Conservation (phyloP, 306 rosid species). For the Phaseolus lunatus region DNA sequence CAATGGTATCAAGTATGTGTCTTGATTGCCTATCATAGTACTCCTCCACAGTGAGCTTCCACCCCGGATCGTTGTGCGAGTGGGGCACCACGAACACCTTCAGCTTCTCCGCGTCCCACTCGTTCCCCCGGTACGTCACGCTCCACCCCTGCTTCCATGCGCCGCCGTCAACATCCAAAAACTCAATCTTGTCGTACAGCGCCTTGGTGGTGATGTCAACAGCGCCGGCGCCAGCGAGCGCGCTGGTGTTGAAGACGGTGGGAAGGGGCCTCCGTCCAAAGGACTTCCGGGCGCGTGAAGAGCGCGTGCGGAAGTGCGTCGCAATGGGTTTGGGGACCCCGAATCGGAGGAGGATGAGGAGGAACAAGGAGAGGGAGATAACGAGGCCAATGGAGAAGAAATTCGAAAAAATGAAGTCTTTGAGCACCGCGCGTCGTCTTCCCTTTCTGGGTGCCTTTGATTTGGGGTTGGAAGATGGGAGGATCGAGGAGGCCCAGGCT, state of each 20-base stretch:
- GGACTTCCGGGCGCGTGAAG: slow-evolving; percentile 57
- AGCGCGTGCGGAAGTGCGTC: slow-evolving; percentile 54
- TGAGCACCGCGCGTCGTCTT: slow-evolving; percentile 62
- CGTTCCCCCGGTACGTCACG: slow-evolving; percentile 82
- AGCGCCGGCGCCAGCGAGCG: slow-evolving; percentile 45
- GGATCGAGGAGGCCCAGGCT: slow-evolving; percentile 68
- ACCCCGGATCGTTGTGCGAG: slow-evolving; percentile 98
- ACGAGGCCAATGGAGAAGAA: slow-evolving; percentile 83
- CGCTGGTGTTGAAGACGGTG: slow-evolving; percentile 16
- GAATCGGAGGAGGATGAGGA: slow-evolving; percentile 69
- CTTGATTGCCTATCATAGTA: slow-evolving; percentile 85
- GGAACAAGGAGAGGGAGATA: slow-evolving; percentile 65
- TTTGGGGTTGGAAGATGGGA: slow-evolving; percentile 78
- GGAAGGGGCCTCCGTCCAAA: slow-evolving; percentile 49
- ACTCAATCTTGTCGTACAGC: slow-evolving; percentile 81
- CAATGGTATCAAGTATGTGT: slow-evolving; percentile 91
- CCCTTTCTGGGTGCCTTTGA: slow-evolving; percentile 68
- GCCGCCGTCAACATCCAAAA: slow-evolving; percentile 87
- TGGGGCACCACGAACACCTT: slow-evolving; percentile 94
- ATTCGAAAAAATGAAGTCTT: slow-evolving; percentile 75
- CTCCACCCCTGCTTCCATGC: slow-evolving; percentile 98
- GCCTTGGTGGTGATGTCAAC: slow-evolving; percentile 92
- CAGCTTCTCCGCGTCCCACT: slow-evolving; percentile 92
- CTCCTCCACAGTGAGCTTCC: slow-evolving; percentile 95
- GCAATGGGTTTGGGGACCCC: slow-evolving; percentile 83